A percentile compares a stretch with the other conserved stretches of the same genome.
Evolutionary conservation across 768 basidiomycete species (phyloP).

Genomic region (Boletus fagicola): DNA sequence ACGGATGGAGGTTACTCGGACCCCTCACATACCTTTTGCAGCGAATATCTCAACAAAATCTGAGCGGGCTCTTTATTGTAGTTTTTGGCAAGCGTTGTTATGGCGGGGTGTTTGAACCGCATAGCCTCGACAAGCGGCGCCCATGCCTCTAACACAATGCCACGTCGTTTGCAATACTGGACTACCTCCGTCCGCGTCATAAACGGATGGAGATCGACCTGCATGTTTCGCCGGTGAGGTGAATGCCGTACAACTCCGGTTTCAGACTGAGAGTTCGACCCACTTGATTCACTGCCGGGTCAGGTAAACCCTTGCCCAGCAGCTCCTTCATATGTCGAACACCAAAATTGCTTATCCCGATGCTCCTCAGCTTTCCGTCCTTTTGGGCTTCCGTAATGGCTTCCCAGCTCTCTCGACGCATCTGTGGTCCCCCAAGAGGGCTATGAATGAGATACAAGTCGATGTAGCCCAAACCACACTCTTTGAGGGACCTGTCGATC

Average conservation of each 20-base stretch:
- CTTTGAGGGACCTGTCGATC: constrained; percentile 52
- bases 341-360: constrained; percentile 6
- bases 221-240: constrained; percentile 7
- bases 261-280: constrained; percentile 6
- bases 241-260: background rate
- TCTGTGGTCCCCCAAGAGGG: constrained; percentile 4
- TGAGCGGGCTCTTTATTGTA: constrained; percentile 57
- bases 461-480: constrained; percentile 29
- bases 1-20: background rate
- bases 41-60: constrained; percentile 51
- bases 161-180: constrained; percentile 49
- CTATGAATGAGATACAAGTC: constrained; percentile 5
- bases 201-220: constrained; percentile 66
- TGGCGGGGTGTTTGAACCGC: constrained; percentile 57
- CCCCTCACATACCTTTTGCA: constrained; percentile 60
- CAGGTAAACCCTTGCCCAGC: constrained; percentile 41
- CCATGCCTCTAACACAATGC: constrained; percentile 61
- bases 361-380: background rate
- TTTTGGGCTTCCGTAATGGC: constrained; percentile 1
- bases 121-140: constrained; percentile 38
- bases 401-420: constrained; percentile 8
- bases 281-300: constrained; percentile 65
- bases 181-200: constrained; percentile 66
- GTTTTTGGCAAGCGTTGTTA: constrained; percentile 48
- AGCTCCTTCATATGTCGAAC: constrained; percentile 53